Evolutionary conservation across 495 filamentous ascomycete genomes (phyloP).

Genomic region (Echria macrotheca): DNA sequence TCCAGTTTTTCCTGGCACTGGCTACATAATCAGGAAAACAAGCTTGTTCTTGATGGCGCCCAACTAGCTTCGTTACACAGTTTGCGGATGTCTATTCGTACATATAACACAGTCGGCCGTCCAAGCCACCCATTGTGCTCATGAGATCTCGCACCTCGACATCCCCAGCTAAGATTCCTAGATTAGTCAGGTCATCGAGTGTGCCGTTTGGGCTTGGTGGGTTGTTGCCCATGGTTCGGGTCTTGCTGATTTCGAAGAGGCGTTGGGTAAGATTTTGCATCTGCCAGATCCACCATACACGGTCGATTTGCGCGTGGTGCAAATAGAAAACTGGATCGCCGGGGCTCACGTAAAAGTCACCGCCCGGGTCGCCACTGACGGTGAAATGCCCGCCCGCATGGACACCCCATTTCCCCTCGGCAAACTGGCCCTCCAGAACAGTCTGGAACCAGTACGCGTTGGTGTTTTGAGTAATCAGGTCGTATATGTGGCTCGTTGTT

Average conservation of each 20-base stretch:
- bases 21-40: no score
- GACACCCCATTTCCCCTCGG: constrained; percentile 41
- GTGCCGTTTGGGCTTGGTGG: constrained; percentile 24
- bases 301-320: constrained; percentile 63
- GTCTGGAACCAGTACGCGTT: constrained; percentile 49
- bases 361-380: constrained; percentile 30
- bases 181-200: constrained; percentile 18
- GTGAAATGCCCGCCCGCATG: constrained; percentile 61
- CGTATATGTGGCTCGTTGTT: constrained; percentile 19
- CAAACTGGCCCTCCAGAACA: constrained; percentile 31
- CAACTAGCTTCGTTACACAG: no score
- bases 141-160: no score
- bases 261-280: constrained; percentile 45
- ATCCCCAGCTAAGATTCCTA: no score
- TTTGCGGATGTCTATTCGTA: no score
- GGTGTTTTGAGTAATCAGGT: constrained; percentile 41
- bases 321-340: constrained; percentile 64
- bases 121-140: no score
- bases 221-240: constrained; percentile 17
- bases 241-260: constrained; percentile 21
- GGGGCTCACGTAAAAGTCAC: constrained; percentile 52
- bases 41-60: no score
- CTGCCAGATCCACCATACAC: constrained; percentile 69
- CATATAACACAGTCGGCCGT: no score
- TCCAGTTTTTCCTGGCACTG: no score